Percentiles rank a stretch among this genome's conserved stretches.
phyloP scores from a whole-genome alignment of 2,329 filamentous ascomycete species.

The Alternaria infectoria region DNA sequence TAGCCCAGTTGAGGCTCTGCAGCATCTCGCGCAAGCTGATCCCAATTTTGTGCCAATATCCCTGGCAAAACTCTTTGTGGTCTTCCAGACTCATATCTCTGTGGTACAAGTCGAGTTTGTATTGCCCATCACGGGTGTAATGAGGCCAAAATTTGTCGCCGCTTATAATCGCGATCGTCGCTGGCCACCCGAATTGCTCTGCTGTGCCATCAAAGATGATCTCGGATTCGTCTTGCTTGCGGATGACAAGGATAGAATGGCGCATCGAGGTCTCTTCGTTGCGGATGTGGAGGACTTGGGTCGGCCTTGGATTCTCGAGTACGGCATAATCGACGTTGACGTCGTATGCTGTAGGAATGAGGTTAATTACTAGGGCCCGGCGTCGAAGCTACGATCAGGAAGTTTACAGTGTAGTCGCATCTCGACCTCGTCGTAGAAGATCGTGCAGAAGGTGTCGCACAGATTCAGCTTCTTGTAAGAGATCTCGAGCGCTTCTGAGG shows the following conservation, averaged over 20 bases:
- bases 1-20: neutral
- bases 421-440: neutral
- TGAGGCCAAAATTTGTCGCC: neutral
- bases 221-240: neutral
- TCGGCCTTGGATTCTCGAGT: neutral
- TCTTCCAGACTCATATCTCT: neutral
- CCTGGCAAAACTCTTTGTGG: neutral
- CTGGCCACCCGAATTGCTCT: neutral
- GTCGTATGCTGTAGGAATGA: neutral
- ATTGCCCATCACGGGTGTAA: neutral
- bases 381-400: neutral
- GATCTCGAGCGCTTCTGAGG: neutral
- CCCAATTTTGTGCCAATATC: neutral
- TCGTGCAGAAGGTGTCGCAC: neutral
- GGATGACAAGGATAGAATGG: neutral
- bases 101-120: neutral
- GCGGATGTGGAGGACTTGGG: neutral
- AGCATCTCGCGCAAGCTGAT: neutral
- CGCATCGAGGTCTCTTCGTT: neutral
- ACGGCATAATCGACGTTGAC: neutral
- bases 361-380: neutral
- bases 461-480: neutral
- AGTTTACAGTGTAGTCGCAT: neutral
- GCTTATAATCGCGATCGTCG: neutral
- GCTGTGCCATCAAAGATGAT: neutral